Conservation (phyloP, 2,329 filamentous ascomycete species). For the Epichloe baconii region DNA sequence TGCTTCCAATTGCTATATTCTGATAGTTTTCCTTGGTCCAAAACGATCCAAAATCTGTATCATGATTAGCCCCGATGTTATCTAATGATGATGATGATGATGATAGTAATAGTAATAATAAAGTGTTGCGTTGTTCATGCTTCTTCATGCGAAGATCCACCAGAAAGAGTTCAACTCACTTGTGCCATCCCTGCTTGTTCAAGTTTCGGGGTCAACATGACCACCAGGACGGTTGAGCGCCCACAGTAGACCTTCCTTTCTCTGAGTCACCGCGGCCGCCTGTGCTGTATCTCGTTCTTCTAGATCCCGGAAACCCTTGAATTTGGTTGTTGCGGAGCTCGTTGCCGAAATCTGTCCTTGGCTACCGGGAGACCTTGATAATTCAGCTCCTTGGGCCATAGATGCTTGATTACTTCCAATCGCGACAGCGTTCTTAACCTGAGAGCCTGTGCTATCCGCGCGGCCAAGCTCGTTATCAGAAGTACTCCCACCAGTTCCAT, state of each 20-base stretch:
- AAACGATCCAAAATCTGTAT: slow-evolving; percentile 86
- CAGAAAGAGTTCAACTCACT: slow-evolving; percentile 45
- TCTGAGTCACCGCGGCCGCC: slow-evolving; percentile 38
- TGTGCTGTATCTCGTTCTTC: slow-evolving; percentile 65
- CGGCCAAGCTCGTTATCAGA: slow-evolving; percentile 59
- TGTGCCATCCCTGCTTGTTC: slow-evolving; percentile 98
- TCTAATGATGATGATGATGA: neutral
- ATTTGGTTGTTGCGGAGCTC: slow-evolving; percentile 47
- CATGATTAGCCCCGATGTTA: neutral
- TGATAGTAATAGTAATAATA: neutral
- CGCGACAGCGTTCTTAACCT: slow-evolving; percentile 40
- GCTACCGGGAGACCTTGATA: slow-evolving; percentile 45
- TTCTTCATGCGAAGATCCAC: neutral
- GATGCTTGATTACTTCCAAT: slow-evolving; percentile 24
- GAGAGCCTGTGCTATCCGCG: slow-evolving; percentile 61
- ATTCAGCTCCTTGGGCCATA: slow-evolving; percentile 23
- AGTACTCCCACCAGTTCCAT: slow-evolving; percentile 33
- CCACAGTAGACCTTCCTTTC: slow-evolving; percentile 92
- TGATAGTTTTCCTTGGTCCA: slow-evolving; percentile 91
- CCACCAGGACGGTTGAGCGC: slow-evolving; percentile 84
- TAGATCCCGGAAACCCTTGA: slow-evolving; percentile 85
- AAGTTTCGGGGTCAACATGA: slow-evolving; percentile 86
- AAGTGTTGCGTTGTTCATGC: neutral
- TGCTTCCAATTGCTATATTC: slow-evolving; percentile 99
- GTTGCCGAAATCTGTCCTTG: slow-evolving; percentile 30